Conservation (phyloP, 805 yeast genomes). For the Candida yuanshanica region DNA sequence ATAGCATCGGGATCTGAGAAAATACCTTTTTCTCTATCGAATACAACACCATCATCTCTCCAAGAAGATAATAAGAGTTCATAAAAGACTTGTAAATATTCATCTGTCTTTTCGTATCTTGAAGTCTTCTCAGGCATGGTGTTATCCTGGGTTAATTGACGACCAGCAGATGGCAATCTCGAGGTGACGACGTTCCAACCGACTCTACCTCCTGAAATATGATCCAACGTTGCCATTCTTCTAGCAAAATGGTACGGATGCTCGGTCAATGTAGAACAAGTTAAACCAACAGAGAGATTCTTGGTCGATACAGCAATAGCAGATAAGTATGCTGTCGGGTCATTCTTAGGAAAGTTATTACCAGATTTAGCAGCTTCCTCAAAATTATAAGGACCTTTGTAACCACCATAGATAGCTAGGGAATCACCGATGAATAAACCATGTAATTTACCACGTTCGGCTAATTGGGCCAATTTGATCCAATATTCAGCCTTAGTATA, state of each 20-base stretch:
- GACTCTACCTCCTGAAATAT: conserved; percentile 38
- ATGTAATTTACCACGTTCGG: conserved; percentile 34
- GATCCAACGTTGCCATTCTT: conserved; percentile 40
- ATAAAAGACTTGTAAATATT: conserved; percentile 36
- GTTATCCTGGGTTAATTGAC: conserved; percentile 34
- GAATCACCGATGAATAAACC: conserved; percentile 34
- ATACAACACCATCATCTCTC: conserved; percentile 41
- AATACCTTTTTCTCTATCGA: conserved; percentile 27
- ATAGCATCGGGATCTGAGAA: conserved; percentile 35
- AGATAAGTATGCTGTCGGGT: conserved; percentile 30
- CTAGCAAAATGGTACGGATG: conserved; percentile 40
- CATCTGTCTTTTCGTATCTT: conserved; percentile 39
- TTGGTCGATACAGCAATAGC: conserved; percentile 38
- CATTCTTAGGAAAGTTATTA: conserved; percentile 27
- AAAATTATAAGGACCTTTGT: conserved; percentile 31
- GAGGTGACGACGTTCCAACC: conserved; percentile 46
- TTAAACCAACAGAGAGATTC: conserved; percentile 35
- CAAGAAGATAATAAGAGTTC: conserved; percentile 37
- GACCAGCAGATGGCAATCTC: conserved; percentile 37
- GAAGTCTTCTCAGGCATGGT: conserved; percentile 34
- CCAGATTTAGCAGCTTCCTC: conserved; percentile 27
- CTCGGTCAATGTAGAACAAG: conserved; percentile 40
- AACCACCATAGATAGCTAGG: conserved; percentile 34
- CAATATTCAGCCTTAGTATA: conserved; percentile 29
- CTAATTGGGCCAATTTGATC: conserved; percentile 33